phyloP scores from a whole-genome alignment of 2,329 filamentous ascomycete genomes.

The Calonectria crousiana region DNA sequence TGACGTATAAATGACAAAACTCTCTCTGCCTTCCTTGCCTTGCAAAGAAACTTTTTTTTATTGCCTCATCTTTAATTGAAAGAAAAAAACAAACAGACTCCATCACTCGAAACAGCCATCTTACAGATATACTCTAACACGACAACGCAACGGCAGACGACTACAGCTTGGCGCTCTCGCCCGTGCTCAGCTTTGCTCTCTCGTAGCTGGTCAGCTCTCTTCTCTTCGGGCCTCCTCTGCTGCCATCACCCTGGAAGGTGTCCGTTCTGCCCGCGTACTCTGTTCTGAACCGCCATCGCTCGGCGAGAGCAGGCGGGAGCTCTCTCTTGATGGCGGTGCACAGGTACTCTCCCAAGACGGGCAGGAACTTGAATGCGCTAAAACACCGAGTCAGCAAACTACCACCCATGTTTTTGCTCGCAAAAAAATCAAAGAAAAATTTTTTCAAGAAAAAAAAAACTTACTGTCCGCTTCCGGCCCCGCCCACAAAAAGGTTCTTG shows the following conservation, averaged over 20 bases:
- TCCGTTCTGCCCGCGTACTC: not conserved
- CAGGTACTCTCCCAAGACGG: not conserved
- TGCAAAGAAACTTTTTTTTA: not conserved
- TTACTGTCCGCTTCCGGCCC: slow-evolving; percentile 38
- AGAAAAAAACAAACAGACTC: not conserved
- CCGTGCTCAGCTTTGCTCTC: not conserved
- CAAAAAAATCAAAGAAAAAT: not conserved
- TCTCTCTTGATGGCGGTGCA: not conserved
- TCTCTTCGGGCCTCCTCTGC: not conserved
- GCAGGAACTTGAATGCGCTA: not conserved
- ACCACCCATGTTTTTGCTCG: too few relatives aligned
- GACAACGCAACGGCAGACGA: too few relatives aligned
- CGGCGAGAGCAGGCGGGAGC: not conserved
- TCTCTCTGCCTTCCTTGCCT: not conserved
- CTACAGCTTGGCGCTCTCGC: not conserved
- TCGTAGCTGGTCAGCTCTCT: not conserved
- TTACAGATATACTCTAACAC: not conserved
- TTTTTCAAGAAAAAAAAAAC: too few relatives aligned
- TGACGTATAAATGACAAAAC: too few relatives aligned
- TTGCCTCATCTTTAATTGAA: not conserved
- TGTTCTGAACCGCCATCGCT: not conserved
- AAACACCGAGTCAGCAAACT: not conserved
- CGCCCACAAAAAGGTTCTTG: slow-evolving; percentile 33
- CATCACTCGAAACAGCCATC: not conserved
- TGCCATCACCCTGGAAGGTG: not conserved